These are phyloP conservation scores for Penicillium coprophilum DNA, from an alignment of 495 filamentous ascomycete species.

Conservation along the genomic window DNA sequence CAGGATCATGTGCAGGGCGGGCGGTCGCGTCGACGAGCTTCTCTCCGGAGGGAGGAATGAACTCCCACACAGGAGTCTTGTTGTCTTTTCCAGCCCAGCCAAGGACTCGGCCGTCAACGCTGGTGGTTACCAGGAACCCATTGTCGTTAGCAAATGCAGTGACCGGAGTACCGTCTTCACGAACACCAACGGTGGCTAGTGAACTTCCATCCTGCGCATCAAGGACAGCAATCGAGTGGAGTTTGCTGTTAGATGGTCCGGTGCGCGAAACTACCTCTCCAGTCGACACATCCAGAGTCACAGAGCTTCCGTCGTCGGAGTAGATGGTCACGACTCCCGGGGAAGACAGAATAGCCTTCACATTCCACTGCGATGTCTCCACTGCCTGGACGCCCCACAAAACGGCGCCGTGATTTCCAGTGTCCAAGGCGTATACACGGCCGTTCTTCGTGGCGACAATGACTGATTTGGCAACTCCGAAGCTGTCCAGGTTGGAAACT, in stretches of 20 bases:
- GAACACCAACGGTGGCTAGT: constrained; percentile 25
- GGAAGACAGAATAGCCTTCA: constrained; percentile 63
- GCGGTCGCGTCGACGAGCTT: constrained; percentile 63
- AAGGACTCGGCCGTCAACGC: constrained; percentile 57
- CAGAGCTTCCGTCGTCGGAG: constrained; percentile 55
- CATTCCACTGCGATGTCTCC: constrained; percentile 61
- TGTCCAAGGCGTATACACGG: constrained; percentile 74
- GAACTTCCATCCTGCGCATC: constrained; percentile 21
- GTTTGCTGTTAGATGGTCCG: constrained; percentile 22
- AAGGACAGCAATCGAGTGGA: constrained; percentile 38
- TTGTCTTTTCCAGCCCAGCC: constrained; percentile 54
- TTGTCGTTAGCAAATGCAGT: constrained; percentile 25
- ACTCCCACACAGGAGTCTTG: constrained; percentile 66
- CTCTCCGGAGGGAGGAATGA: constrained; percentile 65
- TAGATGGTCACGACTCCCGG: constrained; percentile 60
- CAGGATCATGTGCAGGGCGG: constrained; percentile 74
- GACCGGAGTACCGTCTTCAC: constrained; percentile 38
- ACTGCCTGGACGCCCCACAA: constrained; percentile 68
- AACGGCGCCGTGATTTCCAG: constrained; percentile 70
- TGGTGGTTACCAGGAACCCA: constrained; percentile 59
- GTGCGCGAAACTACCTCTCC: constrained; percentile 52
- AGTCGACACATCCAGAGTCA: constrained; percentile 56
- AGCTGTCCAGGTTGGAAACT: constrained; percentile 68
- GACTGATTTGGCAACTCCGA: constrained; percentile 82
- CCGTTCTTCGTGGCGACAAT: constrained; percentile 80